Conservation (phyloP, 176 grass and related monocot species). For the Hsuehochloa calcarea region DNA sequence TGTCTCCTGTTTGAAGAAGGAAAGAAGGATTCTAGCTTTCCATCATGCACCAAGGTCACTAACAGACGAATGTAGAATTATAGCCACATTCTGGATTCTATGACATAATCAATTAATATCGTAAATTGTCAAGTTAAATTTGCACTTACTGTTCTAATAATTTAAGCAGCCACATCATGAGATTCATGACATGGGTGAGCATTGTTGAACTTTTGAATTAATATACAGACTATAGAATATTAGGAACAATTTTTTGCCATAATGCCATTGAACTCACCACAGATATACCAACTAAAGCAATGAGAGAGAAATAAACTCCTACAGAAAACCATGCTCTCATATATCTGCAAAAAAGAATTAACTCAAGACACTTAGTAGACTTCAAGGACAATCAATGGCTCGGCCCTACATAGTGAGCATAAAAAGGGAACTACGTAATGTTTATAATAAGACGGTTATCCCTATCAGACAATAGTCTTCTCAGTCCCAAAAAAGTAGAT, state of each 20-base stretch:
- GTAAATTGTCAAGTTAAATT: not conserved
- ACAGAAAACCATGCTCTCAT: conserved; percentile 73
- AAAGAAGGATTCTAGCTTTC: conserved; percentile 4
- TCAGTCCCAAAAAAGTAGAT: not conserved
- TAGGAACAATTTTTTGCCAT: conserved; percentile 8
- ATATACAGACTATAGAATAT: conserved; percentile 5
- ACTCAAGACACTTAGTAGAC: not conserved
- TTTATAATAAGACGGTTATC: not conserved
- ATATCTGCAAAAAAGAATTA: conserved; percentile 44
- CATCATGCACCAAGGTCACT: not conserved
- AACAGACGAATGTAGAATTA: not conserved
- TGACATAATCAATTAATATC: conserved; percentile 18
- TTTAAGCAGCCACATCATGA: conserved; percentile 15
- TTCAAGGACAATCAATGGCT: conserved; percentile 4
- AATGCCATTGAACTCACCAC: conserved; percentile 51
- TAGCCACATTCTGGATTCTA: not conserved
- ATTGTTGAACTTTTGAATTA: conserved; percentile 18
- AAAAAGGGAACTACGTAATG: not conserved
- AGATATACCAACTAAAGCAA: conserved; percentile 62
- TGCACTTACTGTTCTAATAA: not conserved
- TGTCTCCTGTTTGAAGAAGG: conserved; percentile 4
- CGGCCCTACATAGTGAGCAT: not conserved
- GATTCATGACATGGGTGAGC: not conserved
- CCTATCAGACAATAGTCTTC: not conserved
- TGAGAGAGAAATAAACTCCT: conserved; percentile 63